Conservation (phyloP, 495 filamentous ascomycete species). For the Penicillium flavigenum region DNA sequence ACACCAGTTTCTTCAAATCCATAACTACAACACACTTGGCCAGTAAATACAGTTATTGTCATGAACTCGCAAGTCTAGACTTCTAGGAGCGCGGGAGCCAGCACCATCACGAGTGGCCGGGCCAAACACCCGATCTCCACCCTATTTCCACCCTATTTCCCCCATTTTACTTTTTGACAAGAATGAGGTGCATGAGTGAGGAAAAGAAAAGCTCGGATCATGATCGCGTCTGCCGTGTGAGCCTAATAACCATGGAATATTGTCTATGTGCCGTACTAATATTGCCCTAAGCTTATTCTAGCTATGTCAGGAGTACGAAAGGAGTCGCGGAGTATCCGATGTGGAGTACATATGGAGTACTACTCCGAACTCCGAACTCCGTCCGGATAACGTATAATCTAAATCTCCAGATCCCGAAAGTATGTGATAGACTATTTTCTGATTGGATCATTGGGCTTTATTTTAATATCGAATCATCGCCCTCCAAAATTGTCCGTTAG, state of each 20-base stretch:
- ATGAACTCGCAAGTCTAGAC: background rate
- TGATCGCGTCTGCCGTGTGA: conserved; percentile 11
- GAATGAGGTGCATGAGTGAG: conserved; percentile 22
- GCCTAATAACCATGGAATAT: background rate
- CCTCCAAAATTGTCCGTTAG: background rate
- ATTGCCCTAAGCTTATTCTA: background rate
- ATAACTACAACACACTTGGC: background rate
- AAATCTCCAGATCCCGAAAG: background rate
- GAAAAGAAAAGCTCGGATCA: conserved; percentile 9
- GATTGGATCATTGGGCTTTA: background rate
- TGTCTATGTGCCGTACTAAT: background rate
- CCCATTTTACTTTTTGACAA: background rate
- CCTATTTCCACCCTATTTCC: no score
- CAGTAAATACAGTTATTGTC: background rate
- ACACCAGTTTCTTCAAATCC: background rate
- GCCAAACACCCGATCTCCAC: conserved; percentile 3
- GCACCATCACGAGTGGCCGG: conserved; percentile 6
- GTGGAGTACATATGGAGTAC: no score
- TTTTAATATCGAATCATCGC: background rate
- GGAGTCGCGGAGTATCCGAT: no score
- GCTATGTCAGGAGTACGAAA: background rate
- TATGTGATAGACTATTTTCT: background rate
- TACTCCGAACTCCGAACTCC: no score
- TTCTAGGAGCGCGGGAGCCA: background rate
- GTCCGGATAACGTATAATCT: background rate